Percentiles rank a stretch among this genome's conserved stretches.
Conservation (phyloP, 2,329 filamentous ascomycete genomes). For the Penicillium janthinellum region DNA sequence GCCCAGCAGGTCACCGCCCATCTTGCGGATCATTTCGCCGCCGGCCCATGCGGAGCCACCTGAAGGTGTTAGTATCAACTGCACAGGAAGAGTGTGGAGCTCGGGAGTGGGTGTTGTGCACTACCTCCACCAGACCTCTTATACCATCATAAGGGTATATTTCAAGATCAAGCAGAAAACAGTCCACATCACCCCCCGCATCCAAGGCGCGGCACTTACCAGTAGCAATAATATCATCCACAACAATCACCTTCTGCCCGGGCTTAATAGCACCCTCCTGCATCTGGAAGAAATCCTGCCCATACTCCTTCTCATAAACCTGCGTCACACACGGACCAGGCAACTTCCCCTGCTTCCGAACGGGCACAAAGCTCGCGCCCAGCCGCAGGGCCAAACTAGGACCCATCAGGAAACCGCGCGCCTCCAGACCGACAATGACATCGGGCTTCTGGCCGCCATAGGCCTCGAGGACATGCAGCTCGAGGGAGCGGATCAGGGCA, state of each 20-base stretch:
- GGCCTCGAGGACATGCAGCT: slow-evolving; percentile 72
- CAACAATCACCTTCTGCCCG: slow-evolving; percentile 86
- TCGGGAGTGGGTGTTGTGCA: background rate
- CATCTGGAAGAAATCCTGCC: slow-evolving; percentile 93
- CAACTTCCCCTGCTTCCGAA: slow-evolving; percentile 94
- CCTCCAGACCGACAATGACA: slow-evolving; percentile 90
- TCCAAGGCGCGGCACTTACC: slow-evolving; percentile 58
- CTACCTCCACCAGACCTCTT: background rate
- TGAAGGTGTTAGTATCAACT: slow-evolving; percentile 40
- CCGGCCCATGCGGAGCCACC: slow-evolving; percentile 90
- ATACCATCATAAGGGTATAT: background rate
- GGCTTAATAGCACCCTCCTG: slow-evolving; percentile 81
- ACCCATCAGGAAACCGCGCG: slow-evolving; percentile 92
- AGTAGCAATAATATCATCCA: slow-evolving; percentile 98
- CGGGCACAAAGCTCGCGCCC: slow-evolving; percentile 84
- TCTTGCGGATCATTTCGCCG: slow-evolving; percentile 79
- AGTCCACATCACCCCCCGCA: background rate
- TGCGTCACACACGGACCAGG: slow-evolving; percentile 86
- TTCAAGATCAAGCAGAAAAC: background rate
- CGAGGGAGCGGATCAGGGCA: slow-evolving; percentile 78
- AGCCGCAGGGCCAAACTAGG: slow-evolving; percentile 82
- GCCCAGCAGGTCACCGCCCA: slow-evolving; percentile 82
- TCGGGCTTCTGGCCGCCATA: slow-evolving; percentile 70
- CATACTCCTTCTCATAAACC: slow-evolving; percentile 93
- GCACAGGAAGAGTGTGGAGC: no score